Conservation (phyloP, 1,284 basidiomycete genomes). For the Malassezia nana region DNA sequence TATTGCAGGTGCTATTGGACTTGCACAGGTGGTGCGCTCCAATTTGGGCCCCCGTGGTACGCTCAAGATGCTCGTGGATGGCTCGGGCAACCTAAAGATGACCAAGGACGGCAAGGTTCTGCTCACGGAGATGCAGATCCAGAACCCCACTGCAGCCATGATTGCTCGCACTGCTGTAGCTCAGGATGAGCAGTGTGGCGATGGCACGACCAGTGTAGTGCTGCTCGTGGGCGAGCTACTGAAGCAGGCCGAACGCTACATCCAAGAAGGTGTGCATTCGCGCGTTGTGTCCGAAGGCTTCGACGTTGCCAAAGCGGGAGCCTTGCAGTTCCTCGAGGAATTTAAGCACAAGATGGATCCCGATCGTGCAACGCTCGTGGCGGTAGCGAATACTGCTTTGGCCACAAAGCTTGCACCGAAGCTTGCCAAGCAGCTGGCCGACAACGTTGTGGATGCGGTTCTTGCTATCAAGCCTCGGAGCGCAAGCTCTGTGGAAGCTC, state of each 20-base stretch:
- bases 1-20: slow-evolving; percentile 77
- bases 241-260: slow-evolving; percentile 95
- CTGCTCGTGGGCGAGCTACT: slow-evolving; percentile 91
- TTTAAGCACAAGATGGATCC: slow-evolving; percentile 66
- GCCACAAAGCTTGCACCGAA: slow-evolving; percentile 79
- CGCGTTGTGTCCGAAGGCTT: slow-evolving; percentile 90
- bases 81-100: slow-evolving; percentile 99
- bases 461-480: slow-evolving; percentile 61
- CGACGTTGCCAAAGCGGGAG: slow-evolving; percentile 93
- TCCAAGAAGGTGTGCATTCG: slow-evolving; percentile 94
- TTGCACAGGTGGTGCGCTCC: slow-evolving; percentile 91
- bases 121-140: slow-evolving; percentile 98
- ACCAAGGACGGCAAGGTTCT: slow-evolving; percentile 99
- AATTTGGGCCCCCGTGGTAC: slow-evolving; percentile 72
- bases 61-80: slow-evolving; percentile 98
- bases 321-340: slow-evolving; percentile 82
- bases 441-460: slow-evolving; percentile 91
- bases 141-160: slow-evolving; percentile 97
- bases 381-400: slow-evolving; percentile 86
- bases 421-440: slow-evolving; percentile 77
- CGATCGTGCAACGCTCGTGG: slow-evolving; percentile 81
- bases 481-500: slow-evolving; percentile 25
- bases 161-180: slow-evolving; percentile 96
- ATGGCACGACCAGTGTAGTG: slow-evolving; percentile 96
- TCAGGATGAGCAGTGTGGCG: slow-evolving; percentile 97